A percentile compares a stretch with the other conserved stretches of the same genome.
These are phyloP conservation scores for Gastrolobium bilobum DNA, from an alignment of 306 rosid genomes.

Conservation along the genomic window DNA sequence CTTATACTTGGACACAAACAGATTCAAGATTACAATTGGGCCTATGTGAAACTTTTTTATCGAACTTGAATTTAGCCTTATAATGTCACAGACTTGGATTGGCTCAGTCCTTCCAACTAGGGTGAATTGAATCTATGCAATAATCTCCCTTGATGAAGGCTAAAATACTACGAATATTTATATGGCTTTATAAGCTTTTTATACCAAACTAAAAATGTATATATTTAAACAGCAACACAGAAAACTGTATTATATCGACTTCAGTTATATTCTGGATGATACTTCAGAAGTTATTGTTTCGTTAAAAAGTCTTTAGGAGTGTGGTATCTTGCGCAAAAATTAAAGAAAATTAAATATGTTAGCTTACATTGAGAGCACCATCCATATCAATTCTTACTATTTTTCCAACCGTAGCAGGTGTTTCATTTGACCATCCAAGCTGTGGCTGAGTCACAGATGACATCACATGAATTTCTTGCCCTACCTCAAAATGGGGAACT, in stretches of 20 bases:
- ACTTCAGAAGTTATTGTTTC: neutral
- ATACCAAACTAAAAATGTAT: neutral
- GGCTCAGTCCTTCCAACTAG: neutral
- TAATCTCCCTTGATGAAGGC: neutral
- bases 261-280: neutral
- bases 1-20: neutral
- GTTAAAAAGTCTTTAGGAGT: neutral
- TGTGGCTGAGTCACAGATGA: slow-evolving; percentile 72
- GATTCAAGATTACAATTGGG: neutral
- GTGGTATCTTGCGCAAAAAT: neutral
- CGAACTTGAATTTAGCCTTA: neutral
- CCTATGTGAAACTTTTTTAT: neutral
- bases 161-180: neutral
- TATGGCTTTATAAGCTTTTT: neutral
- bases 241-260: neutral
- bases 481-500: slow-evolving; percentile 70
- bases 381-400: slow-evolving; percentile 74
- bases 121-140: neutral
- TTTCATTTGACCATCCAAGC: slow-evolving; percentile 84
- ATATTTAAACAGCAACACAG: neutral
- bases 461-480: slow-evolving; percentile 75
- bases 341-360: neutral
- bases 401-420: slow-evolving; percentile 77
- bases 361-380: slow-evolving; percentile 79
- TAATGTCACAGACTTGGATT: neutral